Percentiles rank a stretch among this genome's conserved stretches.
These are phyloP conservation scores for Exophiala lecanii-corni DNA, from an alignment of 2,329 filamentous ascomycete genomes.

Conservation along the genomic window DNA sequence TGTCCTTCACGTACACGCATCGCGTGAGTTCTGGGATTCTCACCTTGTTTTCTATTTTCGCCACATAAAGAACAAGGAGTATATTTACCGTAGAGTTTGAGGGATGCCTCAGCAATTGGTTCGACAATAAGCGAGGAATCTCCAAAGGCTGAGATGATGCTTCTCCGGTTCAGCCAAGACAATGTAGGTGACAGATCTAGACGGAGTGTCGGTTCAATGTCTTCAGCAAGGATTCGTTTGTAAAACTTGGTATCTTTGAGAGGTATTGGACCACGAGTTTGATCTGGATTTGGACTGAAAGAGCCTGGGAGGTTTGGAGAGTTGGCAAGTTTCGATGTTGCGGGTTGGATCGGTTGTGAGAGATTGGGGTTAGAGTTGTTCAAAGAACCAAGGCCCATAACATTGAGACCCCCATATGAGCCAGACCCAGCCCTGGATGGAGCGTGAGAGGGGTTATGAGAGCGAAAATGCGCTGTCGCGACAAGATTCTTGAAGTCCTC, in stretches of 20 bases:
- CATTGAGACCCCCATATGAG: slow-evolving; percentile 61
- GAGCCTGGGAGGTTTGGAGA: slow-evolving; percentile 45
- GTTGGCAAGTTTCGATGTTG: slow-evolving; percentile 57
- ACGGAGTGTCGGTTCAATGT: slow-evolving; percentile 89
- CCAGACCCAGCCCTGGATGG: slow-evolving; percentile 67
- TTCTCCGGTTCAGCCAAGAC: slow-evolving; percentile 86
- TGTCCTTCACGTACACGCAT: slow-evolving; percentile 87
- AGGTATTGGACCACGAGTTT: slow-evolving; percentile 38
- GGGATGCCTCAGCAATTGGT: slow-evolving; percentile 62
- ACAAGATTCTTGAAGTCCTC: slow-evolving; percentile 80
- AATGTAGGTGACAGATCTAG: slow-evolving; percentile 85
- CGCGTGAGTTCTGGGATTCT: slow-evolving; percentile 73
- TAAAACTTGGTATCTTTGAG: slow-evolving; percentile 92
- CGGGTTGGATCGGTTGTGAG: slow-evolving; percentile 58
- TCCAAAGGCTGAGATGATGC: slow-evolving; percentile 75
- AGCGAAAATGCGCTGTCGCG: slow-evolving; percentile 51
- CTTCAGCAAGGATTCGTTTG: slow-evolving; percentile 81
- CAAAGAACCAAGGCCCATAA: slow-evolving; percentile 47
- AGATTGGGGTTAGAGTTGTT: slow-evolving; percentile 40
- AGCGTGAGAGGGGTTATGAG: slow-evolving; percentile 26
- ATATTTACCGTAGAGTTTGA: slow-evolving; percentile 37
- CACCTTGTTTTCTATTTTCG: slow-evolving; percentile 66
- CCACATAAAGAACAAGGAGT: slow-evolving; percentile 83
- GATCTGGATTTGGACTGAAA: slow-evolving; percentile 35
- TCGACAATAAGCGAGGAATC: slow-evolving; percentile 87